Percentiles rank a stretch among this genome's conserved stretches.
Conservation (phyloP, 495 filamentous ascomycete genomes). For the Cercophora newfieldiana region DNA sequence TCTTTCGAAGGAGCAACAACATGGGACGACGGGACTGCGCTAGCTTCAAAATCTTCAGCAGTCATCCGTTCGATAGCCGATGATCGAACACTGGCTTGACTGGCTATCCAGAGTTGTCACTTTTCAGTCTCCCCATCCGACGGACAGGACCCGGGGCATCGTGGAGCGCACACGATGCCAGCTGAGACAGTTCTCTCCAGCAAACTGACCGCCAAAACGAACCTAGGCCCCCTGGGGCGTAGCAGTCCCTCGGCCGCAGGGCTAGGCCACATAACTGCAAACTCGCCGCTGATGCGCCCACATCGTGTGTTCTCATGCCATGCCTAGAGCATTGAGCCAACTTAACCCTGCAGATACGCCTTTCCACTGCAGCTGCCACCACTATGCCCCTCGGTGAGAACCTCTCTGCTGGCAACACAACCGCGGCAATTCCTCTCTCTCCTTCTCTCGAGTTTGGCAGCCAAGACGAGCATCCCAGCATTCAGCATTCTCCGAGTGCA, state of each 20-base stretch:
- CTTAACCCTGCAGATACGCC: constrained; percentile 4
- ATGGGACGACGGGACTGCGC: neutral
- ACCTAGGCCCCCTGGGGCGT: neutral
- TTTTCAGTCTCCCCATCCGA: neutral
- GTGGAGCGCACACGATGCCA: neutral
- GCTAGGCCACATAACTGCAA: neutral
- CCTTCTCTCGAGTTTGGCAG: neutral
- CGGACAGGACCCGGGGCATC: neutral
- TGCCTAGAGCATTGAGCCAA: constrained; percentile 9
- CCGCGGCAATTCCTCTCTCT: neutral
- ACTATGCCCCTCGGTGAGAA: neutral
- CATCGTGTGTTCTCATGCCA: neutral
- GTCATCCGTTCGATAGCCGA: neutral
- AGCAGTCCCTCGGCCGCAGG: neutral
- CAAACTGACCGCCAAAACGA: neutral
- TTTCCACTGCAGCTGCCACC: constrained; percentile 7
- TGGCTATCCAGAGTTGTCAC: neutral
- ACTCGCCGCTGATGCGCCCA: neutral
- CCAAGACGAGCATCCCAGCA: neutral
- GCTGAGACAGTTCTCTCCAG: neutral
- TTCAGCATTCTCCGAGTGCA: neutral
- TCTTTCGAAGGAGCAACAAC: neutral
- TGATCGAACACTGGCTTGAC: no score
- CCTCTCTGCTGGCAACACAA: neutral
- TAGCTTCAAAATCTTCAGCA: neutral